A percentile compares a stretch with the other conserved stretches of the same genome.
These are phyloP conservation scores for Populus ilicifolia DNA, from an alignment of 345 rosid species.

Conservation along the genomic window DNA sequence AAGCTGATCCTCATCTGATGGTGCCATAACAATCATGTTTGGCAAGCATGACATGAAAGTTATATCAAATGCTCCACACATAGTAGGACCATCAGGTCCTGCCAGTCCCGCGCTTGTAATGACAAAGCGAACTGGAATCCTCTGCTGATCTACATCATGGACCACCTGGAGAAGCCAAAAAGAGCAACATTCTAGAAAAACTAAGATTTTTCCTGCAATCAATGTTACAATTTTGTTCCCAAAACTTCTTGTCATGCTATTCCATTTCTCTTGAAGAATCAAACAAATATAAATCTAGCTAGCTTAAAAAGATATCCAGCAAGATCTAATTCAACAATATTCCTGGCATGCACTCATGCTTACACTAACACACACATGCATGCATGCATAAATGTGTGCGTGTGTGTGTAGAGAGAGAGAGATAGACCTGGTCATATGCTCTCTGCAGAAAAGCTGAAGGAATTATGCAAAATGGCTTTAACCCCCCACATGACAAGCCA, in stretches of 20 bases:
- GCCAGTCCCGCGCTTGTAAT: conserved; percentile 89
- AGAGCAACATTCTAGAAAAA: not conserved
- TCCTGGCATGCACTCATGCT: not conserved
- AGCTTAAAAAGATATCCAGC: not conserved
- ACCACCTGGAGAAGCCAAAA: conserved; percentile 50
- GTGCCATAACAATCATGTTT: conserved; percentile 96
- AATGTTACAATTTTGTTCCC: not conserved
- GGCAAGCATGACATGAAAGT: conserved; percentile 95
- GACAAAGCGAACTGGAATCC: conserved; percentile 77
- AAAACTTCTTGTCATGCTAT: not conserved
- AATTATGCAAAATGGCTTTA: conserved; percentile 89
- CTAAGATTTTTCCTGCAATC: conserved; percentile 2
- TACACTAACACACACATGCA: not conserved
- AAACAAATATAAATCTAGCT: not conserved
- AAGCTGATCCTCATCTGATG: conserved; percentile 82
- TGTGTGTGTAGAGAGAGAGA: not conserved
- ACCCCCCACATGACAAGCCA: conserved; percentile 84
- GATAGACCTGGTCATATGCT: conserved; percentile 86
- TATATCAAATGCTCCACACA: conserved; percentile 86
- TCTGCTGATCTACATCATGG: conserved; percentile 89
- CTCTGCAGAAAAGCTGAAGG: conserved; percentile 87
- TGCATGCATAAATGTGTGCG: too few species aligned
- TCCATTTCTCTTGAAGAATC: not conserved
- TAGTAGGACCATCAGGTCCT: conserved; percentile 81
- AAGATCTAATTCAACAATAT: not conserved